Evolutionary conservation across 306 rosid species (phyloP).

Genomic region (Begonia peltatifolia): DNA sequence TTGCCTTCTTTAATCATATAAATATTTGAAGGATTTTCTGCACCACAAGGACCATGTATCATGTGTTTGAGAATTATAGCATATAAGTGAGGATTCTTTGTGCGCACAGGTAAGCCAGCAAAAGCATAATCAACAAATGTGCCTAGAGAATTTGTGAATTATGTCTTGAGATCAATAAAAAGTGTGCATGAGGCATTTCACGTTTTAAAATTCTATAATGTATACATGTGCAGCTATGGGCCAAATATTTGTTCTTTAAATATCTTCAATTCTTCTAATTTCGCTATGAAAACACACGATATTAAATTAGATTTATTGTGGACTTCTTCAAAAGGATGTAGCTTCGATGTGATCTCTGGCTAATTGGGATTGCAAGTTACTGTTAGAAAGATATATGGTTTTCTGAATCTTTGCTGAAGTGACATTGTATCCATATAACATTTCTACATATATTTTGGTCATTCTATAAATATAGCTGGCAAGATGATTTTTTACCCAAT

Average conservation of each 20-base stretch:
- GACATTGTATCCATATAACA: background rate
- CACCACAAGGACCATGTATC: too few relatives aligned
- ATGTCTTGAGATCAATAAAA: background rate
- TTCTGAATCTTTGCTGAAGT: slow-evolving; percentile 2
- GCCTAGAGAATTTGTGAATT: background rate
- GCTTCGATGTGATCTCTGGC: background rate
- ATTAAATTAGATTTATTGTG: background rate
- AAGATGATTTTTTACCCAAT: background rate
- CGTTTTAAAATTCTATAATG: background rate
- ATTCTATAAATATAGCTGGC: background rate
- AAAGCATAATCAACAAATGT: too few relatives aligned
- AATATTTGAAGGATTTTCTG: too few relatives aligned
- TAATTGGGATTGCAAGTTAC: background rate
- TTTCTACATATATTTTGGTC: background rate
- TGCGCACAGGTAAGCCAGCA: too few relatives aligned
- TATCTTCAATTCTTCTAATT: background rate
- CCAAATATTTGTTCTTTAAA: background rate
- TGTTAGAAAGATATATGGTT: background rate
- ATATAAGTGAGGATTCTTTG: too few relatives aligned
- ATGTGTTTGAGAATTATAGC: too few relatives aligned
- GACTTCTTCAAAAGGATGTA: background rate
- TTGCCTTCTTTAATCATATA: too few relatives aligned
- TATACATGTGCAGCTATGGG: background rate
- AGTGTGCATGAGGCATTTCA: background rate
- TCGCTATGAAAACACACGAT: background rate